A percentile compares a stretch with the other conserved stretches of the same genome.
Conservation (phyloP, 2,329 filamentous ascomycete species). For the Leptographium flavum region DNA sequence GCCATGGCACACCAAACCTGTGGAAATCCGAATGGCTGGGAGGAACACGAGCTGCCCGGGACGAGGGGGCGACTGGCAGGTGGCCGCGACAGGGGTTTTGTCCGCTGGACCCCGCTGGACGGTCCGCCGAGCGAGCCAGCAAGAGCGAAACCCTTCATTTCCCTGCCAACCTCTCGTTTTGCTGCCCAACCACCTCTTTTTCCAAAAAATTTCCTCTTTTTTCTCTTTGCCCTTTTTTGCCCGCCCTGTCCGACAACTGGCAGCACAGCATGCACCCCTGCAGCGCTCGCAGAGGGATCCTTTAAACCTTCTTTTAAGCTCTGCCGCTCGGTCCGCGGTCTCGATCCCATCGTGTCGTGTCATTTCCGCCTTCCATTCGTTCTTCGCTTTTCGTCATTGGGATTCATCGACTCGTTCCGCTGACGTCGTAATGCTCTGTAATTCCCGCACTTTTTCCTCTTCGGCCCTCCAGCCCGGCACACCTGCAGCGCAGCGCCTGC, state of each 20-base stretch:
- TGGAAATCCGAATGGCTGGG: slow-evolving; percentile 1
- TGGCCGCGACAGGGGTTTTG: not conserved
- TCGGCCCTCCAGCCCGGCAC: too few relatives aligned
- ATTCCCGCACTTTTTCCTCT: too few relatives aligned
- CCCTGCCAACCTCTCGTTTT: not conserved
- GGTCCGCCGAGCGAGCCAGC: not conserved
- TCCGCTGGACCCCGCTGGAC: too few relatives aligned
- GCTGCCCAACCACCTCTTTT: not conserved
- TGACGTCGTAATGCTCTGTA: too few relatives aligned
- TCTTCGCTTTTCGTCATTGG: not conserved
- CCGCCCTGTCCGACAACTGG: not conserved
- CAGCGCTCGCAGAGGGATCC: not conserved
- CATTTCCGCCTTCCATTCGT: not conserved
- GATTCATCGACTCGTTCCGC: too few relatives aligned
- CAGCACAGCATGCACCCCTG: not conserved
- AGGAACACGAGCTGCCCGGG: not conserved
- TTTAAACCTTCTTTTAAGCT: not conserved
- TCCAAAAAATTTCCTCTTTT: too few relatives aligned
- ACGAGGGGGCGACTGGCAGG: not conserved
- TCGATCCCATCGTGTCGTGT: not conserved
- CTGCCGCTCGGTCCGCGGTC: not conserved
- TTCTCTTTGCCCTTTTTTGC: not conserved
- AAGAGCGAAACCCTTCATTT: not conserved
- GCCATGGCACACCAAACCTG: not conserved
- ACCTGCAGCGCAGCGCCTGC: too few relatives aligned